These are phyloP conservation scores for Uncinocarpus reesii DNA, from an alignment of 2,329 filamentous ascomycete genomes.

Conservation along the genomic window DNA sequence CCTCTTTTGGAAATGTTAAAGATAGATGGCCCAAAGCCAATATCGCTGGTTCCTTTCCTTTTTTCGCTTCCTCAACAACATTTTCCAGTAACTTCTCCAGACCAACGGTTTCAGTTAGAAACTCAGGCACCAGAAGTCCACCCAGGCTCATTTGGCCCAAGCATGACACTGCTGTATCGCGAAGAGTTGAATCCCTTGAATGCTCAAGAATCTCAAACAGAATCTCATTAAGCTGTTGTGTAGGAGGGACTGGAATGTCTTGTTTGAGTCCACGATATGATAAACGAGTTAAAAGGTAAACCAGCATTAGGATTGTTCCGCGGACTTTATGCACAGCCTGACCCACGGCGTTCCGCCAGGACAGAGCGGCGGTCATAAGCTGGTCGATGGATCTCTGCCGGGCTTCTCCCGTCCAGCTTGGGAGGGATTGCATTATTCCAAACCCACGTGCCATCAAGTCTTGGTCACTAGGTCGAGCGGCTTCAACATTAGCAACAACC, in stretches of 20 bases:
- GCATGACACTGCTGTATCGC: constrained; percentile 47
- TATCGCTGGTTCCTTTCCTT: constrained; percentile 73
- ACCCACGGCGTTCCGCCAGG: constrained; percentile 52
- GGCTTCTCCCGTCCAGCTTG: neutral
- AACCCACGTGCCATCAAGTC: constrained; percentile 58
- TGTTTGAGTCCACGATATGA: constrained; percentile 39
- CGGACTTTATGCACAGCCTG: constrained; percentile 49
- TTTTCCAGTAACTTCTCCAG: constrained; percentile 48
- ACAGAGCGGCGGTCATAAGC: constrained; percentile 16
- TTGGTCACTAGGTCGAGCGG: constrained; percentile 30
- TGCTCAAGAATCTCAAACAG: constrained; percentile 45
- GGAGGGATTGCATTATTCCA: constrained; percentile 65
- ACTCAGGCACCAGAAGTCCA: constrained; percentile 37
- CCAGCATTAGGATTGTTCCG: constrained; percentile 50
- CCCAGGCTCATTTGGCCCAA: constrained; percentile 55
- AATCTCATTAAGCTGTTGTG: constrained; percentile 36
- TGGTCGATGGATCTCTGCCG: neutral
- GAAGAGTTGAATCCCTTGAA: constrained; percentile 46
- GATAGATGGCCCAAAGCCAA: constrained; percentile 67
- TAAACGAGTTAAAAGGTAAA: constrained; percentile 48
- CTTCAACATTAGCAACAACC: neutral
- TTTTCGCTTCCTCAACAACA: constrained; percentile 59
- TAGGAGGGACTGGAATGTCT: constrained; percentile 27
- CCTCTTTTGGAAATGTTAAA: constrained; percentile 38
- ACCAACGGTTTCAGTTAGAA: constrained; percentile 23